Percentiles rank a stretch among this genome's conserved stretches.
Evolutionary conservation across 768 basidiomycete species (phyloP).

Genomic region (Lentinula detonsa): DNA sequence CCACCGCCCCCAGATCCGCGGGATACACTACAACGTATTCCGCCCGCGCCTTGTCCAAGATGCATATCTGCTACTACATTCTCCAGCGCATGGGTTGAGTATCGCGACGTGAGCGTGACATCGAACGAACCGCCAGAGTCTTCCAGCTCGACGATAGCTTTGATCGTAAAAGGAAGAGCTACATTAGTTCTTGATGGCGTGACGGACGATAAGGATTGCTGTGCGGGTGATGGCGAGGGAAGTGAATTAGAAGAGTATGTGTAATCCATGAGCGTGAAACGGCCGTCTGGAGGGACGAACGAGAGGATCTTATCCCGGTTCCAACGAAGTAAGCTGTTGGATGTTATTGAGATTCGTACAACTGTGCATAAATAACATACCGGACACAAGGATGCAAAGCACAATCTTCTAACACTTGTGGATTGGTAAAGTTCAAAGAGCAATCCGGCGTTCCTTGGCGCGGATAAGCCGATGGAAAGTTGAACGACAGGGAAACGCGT

Average conservation of each 20-base stretch:
- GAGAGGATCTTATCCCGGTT: constrained; percentile 70
- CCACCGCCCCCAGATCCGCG: constrained; percentile 52
- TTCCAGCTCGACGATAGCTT: constrained; percentile 39
- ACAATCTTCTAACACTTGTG: constrained; percentile 67
- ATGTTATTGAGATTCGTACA: neutral
- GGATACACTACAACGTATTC: constrained; percentile 55
- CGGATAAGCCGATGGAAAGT: constrained; percentile 5
- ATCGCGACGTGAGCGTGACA: constrained; percentile 56
- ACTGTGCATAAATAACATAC: constrained; percentile 34
- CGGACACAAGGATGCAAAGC: constrained; percentile 93
- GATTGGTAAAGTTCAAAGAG: constrained; percentile 68
- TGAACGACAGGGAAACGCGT: constrained; percentile 2
- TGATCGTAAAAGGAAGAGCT: constrained; percentile 47
- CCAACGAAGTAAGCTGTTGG: constrained; percentile 71
- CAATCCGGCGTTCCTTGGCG: constrained; percentile 82
- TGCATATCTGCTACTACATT: constrained; percentile 65
- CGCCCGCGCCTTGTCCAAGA: constrained; percentile 68
- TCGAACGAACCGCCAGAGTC: constrained; percentile 51
- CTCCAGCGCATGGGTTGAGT: constrained; percentile 62
- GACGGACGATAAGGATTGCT: neutral
- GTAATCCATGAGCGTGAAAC: constrained; percentile 81
- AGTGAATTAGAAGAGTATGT: constrained; percentile 49
- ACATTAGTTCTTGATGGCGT: constrained; percentile 20
- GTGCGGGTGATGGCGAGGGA: constrained; percentile 8
- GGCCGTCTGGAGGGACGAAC: constrained; percentile 92